These are phyloP conservation scores for Drechslerella dactyloides DNA, from an alignment of 2,329 filamentous ascomycete genomes.

Conservation along the genomic window DNA sequence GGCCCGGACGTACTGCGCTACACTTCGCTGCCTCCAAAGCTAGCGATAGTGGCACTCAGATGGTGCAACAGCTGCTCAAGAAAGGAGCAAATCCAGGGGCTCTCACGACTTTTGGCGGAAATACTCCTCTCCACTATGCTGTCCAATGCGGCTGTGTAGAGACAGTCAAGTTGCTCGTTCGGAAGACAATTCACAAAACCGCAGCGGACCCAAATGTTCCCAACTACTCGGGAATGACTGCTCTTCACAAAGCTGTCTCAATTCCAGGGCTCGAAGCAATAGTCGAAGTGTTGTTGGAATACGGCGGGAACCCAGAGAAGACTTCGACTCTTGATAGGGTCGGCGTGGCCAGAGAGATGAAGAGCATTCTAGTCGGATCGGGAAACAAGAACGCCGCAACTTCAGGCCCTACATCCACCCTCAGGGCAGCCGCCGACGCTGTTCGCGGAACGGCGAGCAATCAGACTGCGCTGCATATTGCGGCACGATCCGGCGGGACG, in stretches of 20 bases:
- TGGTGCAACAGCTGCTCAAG: conserved; percentile 18
- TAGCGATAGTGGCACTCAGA: conserved; percentile 7
- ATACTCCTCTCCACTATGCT: conserved; percentile 20
- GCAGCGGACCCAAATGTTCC: not conserved
- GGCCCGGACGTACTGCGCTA: conserved; percentile 11
- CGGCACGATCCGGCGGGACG: not conserved
- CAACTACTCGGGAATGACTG: conserved; percentile 9
- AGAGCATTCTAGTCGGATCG: not conserved
- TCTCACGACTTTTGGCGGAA: not conserved
- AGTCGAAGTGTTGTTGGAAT: conserved; percentile 4
- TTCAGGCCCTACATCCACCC: too few species aligned
- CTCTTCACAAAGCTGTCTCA: conserved; percentile 14
- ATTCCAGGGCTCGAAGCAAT: conserved; percentile 15
- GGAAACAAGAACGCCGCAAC: not conserved
- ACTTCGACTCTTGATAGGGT: conserved; percentile 1
- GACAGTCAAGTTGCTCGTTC: conserved; percentile 17
- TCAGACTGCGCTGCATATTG: conserved; percentile 8
- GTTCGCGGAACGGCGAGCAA: conserved; percentile 4
- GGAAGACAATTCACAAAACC: not conserved
- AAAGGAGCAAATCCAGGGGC: conserved; percentile 8
- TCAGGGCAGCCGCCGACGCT: not conserved
- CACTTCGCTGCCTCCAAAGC: conserved; percentile 21
- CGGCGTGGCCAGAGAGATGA: conserved; percentile 5
- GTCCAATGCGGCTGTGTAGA: conserved; percentile 14
- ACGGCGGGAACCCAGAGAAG: conserved; percentile 9